Conservation (phyloP, 805 yeast species). For the Zygoascus flipseniorum region DNA sequence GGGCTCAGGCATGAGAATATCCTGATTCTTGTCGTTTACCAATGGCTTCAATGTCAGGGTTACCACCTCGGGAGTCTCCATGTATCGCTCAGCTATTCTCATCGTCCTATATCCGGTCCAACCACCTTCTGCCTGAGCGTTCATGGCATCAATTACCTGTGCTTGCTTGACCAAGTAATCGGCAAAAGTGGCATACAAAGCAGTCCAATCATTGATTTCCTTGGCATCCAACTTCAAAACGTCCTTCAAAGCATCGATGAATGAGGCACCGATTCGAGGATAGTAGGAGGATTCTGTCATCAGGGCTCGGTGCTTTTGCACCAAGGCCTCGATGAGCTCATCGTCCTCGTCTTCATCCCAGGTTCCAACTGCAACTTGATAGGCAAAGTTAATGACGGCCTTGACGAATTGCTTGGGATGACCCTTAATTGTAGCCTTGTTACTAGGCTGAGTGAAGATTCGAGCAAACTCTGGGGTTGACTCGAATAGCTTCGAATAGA, state of each 20-base stretch:
- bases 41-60: slow-evolving; percentile 43
- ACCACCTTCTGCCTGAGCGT: slow-evolving; percentile 28
- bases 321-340: slow-evolving; percentile 52
- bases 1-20: slow-evolving; percentile 17
- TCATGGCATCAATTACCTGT: slow-evolving; percentile 35
- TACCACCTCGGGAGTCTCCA: slow-evolving; percentile 41
- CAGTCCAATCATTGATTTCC: slow-evolving; percentile 52
- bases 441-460: slow-evolving; percentile 55
- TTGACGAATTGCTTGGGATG: slow-evolving; percentile 1
- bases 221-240: slow-evolving; percentile 48
- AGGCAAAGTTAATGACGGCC: slow-evolving; percentile 21
- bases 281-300: slow-evolving; percentile 58
- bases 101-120: slow-evolving; percentile 58
- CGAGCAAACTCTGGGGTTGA: slow-evolving; percentile 46
- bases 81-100: slow-evolving; percentile 32
- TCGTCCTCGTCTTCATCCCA: slow-evolving; percentile 49
- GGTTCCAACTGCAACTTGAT: slow-evolving; percentile 53
- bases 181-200: slow-evolving; percentile 58
- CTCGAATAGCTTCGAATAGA: slow-evolving; percentile 48
- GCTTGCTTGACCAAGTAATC: slow-evolving; percentile 51
- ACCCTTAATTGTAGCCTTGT: slow-evolving; percentile 51
- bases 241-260: slow-evolving; percentile 44
- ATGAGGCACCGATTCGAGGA: slow-evolving; percentile 49
- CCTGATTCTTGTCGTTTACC: slow-evolving; percentile 28
- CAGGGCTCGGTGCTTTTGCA: slow-evolving; percentile 57